A percentile compares a stretch with the other conserved stretches of the same genome.
Conservation (phyloP, 1,284 basidiomycete species). For the Moesziomyces sp. region DNA sequence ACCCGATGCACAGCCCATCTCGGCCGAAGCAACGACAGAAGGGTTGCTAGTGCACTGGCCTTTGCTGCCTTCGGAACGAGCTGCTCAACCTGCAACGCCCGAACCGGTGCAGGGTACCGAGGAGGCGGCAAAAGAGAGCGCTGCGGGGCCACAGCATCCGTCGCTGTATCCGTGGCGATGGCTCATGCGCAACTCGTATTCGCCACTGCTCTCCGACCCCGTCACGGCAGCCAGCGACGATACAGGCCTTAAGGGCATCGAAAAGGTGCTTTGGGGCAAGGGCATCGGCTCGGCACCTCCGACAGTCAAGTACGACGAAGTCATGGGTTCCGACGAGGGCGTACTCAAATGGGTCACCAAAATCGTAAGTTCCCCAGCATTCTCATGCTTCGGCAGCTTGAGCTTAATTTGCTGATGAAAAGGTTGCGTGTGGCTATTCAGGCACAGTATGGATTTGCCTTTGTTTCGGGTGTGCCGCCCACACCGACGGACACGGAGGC, state of each 20-base stretch:
- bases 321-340: slow-evolving; percentile 78
- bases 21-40: slow-evolving; percentile 74
- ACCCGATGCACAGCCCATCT: slow-evolving; percentile 75
- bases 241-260: slow-evolving; percentile 27
- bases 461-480: slow-evolving; percentile 82
- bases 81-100: slow-evolving; percentile 7
- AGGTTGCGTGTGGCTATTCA: slow-evolving; percentile 3
- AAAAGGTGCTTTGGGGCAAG: slow-evolving; percentile 78
- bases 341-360: slow-evolving; percentile 84
- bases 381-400: background rate
- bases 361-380: slow-evolving; percentile 73
- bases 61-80: slow-evolving; percentile 33
- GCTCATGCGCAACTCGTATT: slow-evolving; percentile 80
- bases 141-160: slow-evolving; percentile 70
- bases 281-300: slow-evolving; percentile 82
- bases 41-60: slow-evolving; percentile 76
- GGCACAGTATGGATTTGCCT: slow-evolving; percentile 82
- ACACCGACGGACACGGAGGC: slow-evolving; percentile 86
- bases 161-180: slow-evolving; percentile 89
- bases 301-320: slow-evolving; percentile 78
- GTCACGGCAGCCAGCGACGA: slow-evolving; percentile 71
- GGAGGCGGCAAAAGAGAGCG: slow-evolving; percentile 1
- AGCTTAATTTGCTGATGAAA: background rate
- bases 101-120: background rate
- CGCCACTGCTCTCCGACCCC: slow-evolving; percentile 72